A percentile compares a stretch with the other conserved stretches of the same genome.
Evolutionary conservation across 768 basidiomycete genomes (phyloP).

Genomic region (Pholiota molesta): DNA sequence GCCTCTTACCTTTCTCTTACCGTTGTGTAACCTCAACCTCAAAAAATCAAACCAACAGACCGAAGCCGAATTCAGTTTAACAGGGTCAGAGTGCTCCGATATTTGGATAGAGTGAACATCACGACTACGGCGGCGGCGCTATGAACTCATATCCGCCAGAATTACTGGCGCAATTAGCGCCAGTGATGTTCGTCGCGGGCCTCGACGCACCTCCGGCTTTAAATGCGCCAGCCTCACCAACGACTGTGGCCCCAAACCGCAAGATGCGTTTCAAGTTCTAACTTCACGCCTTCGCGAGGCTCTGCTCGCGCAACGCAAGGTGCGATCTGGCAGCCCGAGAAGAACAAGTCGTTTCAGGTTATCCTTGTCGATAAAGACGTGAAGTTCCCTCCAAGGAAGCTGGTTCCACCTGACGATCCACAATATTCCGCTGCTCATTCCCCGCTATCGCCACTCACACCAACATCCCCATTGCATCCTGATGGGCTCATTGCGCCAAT

Average conservation of each 20-base stretch:
- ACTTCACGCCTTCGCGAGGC: conserved; percentile 66
- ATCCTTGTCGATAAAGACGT: conserved; percentile 83
- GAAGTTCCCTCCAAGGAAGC: conserved; percentile 87
- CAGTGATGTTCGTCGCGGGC: conserved; percentile 95
- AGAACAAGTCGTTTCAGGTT: conserved; percentile 76
- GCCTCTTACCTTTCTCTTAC: no score
- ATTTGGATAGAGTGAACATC: background rate
- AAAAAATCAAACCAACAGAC: no score
- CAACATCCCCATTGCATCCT: conserved; percentile 87
- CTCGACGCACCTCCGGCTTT: conserved; percentile 48
- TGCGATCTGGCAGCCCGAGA: conserved; percentile 75
- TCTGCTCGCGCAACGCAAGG: conserved; percentile 63
- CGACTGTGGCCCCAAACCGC: conserved; percentile 33
- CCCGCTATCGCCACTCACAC: conserved; percentile 90
- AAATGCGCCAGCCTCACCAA: conserved; percentile 23
- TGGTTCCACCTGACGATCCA: conserved; percentile 60
- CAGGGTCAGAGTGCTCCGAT: no score
- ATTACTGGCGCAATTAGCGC: conserved; percentile 84
- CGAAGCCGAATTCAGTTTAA: no score
- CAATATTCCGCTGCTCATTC: conserved; percentile 71
- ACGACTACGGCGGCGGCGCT: background rate
- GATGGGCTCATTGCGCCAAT: conserved; percentile 97
- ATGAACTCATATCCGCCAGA: conserved; percentile 97
- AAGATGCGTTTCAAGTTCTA: conserved; percentile 68
- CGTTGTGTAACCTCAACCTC: no score